A percentile compares a stretch with the other conserved stretches of the same genome.
Evolutionary conservation across 1,284 basidiomycete genomes (phyloP).

Genomic region (Irpex sp.): DNA sequence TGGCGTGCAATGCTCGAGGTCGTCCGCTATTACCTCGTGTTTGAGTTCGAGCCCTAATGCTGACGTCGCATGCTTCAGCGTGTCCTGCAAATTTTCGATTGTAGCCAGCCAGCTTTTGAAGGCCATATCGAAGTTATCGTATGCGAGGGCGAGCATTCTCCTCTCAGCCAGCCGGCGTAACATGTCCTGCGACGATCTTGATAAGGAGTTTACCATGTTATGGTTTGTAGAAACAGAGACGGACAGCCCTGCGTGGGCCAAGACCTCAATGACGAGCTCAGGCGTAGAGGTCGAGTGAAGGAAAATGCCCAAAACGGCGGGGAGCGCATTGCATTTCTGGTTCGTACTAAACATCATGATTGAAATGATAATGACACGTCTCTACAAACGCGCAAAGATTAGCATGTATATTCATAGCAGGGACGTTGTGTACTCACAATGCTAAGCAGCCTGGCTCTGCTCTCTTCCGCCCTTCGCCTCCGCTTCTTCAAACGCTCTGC

Average conservation of each 20-base stretch:
- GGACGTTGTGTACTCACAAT: too few relatives aligned
- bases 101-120: slow-evolving; percentile 21
- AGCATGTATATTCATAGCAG: too few relatives aligned
- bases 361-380: background rate
- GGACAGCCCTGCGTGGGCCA: slow-evolving; percentile 2
- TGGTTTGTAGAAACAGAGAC: background rate
- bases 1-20: slow-evolving; percentile 25
- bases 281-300: slow-evolving; percentile 10
- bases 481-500: background rate
- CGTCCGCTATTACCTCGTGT: slow-evolving; percentile 21
- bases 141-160: slow-evolving; percentile 20
- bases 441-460: background rate
- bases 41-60: slow-evolving; percentile 21
- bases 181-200: background rate
- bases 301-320: slow-evolving; percentile 11
- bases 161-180: slow-evolving; percentile 21
- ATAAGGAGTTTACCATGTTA: slow-evolving; percentile 1
- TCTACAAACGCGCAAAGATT: too few relatives aligned
- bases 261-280: slow-evolving; percentile 13
- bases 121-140: slow-evolving; percentile 31
- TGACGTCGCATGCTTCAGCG: slow-evolving; percentile 25
- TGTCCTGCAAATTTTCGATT: slow-evolving; percentile 17
- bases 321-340: slow-evolving; percentile 13
- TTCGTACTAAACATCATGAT: background rate
- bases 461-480: background rate